phyloP scores from a whole-genome alignment of 192 early-diverging fungal species.

The Oehlia diaphana region DNA sequence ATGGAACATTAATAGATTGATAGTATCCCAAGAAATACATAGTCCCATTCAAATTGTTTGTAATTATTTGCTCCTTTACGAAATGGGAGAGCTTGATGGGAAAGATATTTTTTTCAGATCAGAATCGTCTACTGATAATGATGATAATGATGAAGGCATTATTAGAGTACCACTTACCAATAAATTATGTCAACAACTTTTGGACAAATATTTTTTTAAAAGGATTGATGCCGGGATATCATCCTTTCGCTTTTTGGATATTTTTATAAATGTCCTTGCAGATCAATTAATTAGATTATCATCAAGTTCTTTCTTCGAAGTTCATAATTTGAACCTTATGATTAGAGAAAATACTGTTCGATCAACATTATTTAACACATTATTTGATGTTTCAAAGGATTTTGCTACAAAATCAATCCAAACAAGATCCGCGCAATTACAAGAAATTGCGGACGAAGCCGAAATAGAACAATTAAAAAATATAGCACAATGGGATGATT shows the following conservation, averaged over 20 bases:
- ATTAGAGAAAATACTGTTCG: not conserved
- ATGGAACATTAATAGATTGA: constrained; percentile 24
- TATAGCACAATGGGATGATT: constrained; percentile 24
- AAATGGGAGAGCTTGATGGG: not conserved
- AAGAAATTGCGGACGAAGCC: not conserved
- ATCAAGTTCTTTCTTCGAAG: constrained; percentile 23
- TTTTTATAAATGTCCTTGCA: constrained; percentile 20
- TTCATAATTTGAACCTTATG: constrained; percentile 22
- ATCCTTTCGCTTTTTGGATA: constrained; percentile 22
- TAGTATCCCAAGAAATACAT: constrained; percentile 20
- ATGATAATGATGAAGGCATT: not conserved
- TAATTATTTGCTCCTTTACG: constrained; percentile 8
- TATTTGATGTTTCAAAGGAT: constrained; percentile 24
- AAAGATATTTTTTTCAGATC: constrained; percentile 22
- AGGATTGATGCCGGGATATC: not conserved
- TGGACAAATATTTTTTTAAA: constrained; percentile 25
- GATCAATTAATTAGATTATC: constrained; percentile 29
- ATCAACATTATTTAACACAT: constrained; percentile 18
- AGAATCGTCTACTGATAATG: not conserved
- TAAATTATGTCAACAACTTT: constrained; percentile 1
- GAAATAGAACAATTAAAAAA: not conserved
- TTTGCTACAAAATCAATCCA: constrained; percentile 29
- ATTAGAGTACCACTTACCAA: not conserved
- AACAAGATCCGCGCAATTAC: constrained; percentile 5
- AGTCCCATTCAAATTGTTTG: constrained; percentile 31